Conservation (phyloP, 1,139 yeast species). For the Candida frijolesensis region DNA sequence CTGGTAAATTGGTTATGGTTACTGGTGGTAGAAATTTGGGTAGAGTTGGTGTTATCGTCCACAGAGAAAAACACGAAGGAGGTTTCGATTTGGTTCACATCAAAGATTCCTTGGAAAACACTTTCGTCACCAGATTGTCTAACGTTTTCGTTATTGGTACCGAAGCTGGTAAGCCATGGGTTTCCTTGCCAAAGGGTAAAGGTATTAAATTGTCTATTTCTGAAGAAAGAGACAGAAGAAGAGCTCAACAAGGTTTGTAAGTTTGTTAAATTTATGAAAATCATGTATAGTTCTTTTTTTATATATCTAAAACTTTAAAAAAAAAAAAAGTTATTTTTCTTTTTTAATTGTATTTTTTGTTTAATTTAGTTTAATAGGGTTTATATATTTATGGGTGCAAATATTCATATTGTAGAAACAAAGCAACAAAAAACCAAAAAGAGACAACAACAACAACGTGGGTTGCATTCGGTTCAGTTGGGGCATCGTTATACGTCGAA, state of each 20-base stretch:
- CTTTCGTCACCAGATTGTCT: constrained; percentile 95
- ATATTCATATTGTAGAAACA: background rate
- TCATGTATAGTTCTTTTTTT: background rate
- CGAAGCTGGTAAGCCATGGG: constrained; percentile 95
- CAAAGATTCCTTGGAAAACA: constrained; percentile 96
- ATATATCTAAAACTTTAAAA: background rate
- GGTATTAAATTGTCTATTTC: constrained; percentile 98
- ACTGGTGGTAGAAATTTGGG: constrained; percentile 99
- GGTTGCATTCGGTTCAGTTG: background rate
- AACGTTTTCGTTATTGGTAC: constrained; percentile 95
- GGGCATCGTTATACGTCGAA: too few relatives aligned
- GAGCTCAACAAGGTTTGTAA: constrained; percentile 62
- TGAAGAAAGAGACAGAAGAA: constrained; percentile 99
- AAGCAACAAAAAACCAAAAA: background rate
- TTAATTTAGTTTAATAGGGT: background rate
- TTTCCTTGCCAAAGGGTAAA: constrained; percentile 99
- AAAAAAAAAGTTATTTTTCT: background rate
- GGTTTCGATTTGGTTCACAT: constrained; percentile 99
- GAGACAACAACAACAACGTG: background rate
- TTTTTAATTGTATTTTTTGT: background rate
- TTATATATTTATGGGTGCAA: constrained; percentile 1
- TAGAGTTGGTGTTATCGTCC: constrained; percentile 96
- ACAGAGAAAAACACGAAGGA: constrained; percentile 99
- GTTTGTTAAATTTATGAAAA: background rate
- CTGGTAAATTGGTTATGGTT: constrained; percentile 95